Percentiles rank a stretch among this genome's conserved stretches.
phyloP scores from a whole-genome alignment of 2,329 filamentous ascomycete species.

The Claviceps sp. region DNA sequence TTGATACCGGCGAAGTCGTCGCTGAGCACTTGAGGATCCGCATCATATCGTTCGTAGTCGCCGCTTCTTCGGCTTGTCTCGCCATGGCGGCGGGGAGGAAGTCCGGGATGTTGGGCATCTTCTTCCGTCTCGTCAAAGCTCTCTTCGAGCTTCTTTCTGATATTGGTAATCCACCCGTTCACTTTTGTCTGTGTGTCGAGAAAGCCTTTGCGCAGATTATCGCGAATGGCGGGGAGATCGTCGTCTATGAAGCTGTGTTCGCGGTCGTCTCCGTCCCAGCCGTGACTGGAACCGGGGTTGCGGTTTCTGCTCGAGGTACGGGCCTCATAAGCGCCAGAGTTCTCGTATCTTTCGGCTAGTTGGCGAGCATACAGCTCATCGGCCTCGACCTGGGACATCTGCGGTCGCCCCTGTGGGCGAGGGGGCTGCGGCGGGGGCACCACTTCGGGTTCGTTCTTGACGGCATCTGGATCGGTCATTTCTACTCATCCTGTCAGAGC shows the following conservation, averaged over 20 bases:
- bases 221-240: slow-evolving; percentile 82
- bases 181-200: slow-evolving; percentile 85
- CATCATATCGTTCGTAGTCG: slow-evolving; percentile 87
- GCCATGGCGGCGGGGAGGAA: slow-evolving; percentile 36
- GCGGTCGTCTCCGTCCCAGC: slow-evolving; percentile 40
- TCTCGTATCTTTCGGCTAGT: slow-evolving; percentile 81
- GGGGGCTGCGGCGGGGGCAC: slow-evolving; percentile 65
- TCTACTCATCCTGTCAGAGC: slow-evolving; percentile 27
- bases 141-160: slow-evolving; percentile 90
- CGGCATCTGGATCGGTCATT: slow-evolving; percentile 68
- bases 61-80: slow-evolving; percentile 60
- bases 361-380: slow-evolving; percentile 89
- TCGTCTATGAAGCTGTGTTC: slow-evolving; percentile 93
- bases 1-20: slow-evolving; percentile 75
- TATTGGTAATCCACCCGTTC: slow-evolving; percentile 79
- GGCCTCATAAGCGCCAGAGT: slow-evolving; percentile 42
- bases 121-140: slow-evolving; percentile 62
- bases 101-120: slow-evolving; percentile 15
- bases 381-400: slow-evolving; percentile 70
- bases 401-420: slow-evolving; percentile 50
- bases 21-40: slow-evolving; percentile 77
- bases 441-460: slow-evolving; percentile 36
- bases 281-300: slow-evolving; percentile 27
- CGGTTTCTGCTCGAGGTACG: slow-evolving; percentile 34
- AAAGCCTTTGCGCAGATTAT: slow-evolving; percentile 91